Percentiles rank a stretch among this genome's conserved stretches.
Conservation (phyloP, 495 filamentous ascomycete species). For the Aspergillus sclerotioniger region DNA sequence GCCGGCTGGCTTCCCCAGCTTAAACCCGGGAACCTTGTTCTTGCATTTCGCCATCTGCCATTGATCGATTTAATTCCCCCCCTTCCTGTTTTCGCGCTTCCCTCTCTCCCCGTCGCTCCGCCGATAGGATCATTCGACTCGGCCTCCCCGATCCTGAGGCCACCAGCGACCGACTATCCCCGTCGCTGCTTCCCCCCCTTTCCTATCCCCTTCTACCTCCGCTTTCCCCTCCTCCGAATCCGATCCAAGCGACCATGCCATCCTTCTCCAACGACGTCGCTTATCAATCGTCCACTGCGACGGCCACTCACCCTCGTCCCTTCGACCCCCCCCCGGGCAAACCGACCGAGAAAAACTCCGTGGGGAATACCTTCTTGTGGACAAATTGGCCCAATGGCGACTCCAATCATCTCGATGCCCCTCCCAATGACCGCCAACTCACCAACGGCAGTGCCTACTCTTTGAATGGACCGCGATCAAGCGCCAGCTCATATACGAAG, state of each 20-base stretch:
- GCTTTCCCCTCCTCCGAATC: conserved; percentile 1
- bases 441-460: conserved; percentile 46
- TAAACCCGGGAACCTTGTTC: conserved; percentile 11
- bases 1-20: conserved; percentile 24
- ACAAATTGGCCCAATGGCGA: conserved; percentile 49
- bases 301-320: conserved; percentile 37
- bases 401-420: conserved; percentile 32
- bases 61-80: conserved; percentile 12
- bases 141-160: conserved; percentile 21
- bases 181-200: conserved; percentile 26
- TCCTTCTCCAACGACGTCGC: conserved; percentile 41
- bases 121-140: conserved; percentile 3
- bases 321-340: conserved; percentile 43
- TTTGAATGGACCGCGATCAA: conserved; percentile 46
- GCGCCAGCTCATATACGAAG: conserved; percentile 49
- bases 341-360: conserved; percentile 45
- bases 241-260: conserved; percentile 33
- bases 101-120: conserved; percentile 6
- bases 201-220: not conserved
- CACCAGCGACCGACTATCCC: conserved; percentile 26
- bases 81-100: conserved; percentile 3
- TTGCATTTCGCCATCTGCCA: conserved; percentile 8
- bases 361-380: conserved; percentile 48
- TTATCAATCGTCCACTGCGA: conserved; percentile 33
- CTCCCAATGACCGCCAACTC: conserved; percentile 37